A percentile compares a stretch with the other conserved stretches of the same genome.
Evolutionary conservation across 306 rosid species (phyloP).

Genomic region (Cajanus cajan): DNA sequence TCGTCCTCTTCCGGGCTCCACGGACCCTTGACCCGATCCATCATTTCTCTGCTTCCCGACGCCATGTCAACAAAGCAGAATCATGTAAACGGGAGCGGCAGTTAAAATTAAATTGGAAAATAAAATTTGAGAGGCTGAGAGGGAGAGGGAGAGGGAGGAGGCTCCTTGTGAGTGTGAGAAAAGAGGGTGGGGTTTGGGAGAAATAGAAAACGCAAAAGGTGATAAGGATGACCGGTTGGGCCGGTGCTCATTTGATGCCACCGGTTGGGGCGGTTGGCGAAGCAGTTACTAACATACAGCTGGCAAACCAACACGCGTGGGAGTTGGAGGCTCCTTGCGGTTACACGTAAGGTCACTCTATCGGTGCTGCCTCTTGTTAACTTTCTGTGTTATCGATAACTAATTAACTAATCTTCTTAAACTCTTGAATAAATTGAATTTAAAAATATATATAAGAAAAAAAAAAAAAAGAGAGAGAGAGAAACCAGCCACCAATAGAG

Average conservation of each 20-base stretch:
- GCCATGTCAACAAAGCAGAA: neutral
- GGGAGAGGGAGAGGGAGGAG: neutral
- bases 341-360: constrained; percentile 51
- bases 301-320: constrained; percentile 69
- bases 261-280: constrained; percentile 45
- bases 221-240: constrained; percentile 43
- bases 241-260: constrained; percentile 47
- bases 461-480: no score
- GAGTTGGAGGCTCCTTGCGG: constrained; percentile 8
- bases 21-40: constrained; percentile 84
- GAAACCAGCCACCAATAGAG: neutral
- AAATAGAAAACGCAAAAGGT: constrained; percentile 31
- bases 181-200: neutral
- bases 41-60: constrained; percentile 33
- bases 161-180: neutral
- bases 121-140: neutral
- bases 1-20: constrained; percentile 95
- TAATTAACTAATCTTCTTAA: neutral
- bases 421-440: no score
- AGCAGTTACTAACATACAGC: constrained; percentile 67
- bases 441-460: neutral
- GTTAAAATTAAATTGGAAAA: neutral
- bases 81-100: neutral
- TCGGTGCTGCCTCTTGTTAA: neutral
- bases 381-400: neutral